Percentiles rank a stretch among this genome's conserved stretches.
phyloP scores from a whole-genome alignment of 1,284 basidiomycete genomes.

The Mycosarcoma maydis region DNA sequence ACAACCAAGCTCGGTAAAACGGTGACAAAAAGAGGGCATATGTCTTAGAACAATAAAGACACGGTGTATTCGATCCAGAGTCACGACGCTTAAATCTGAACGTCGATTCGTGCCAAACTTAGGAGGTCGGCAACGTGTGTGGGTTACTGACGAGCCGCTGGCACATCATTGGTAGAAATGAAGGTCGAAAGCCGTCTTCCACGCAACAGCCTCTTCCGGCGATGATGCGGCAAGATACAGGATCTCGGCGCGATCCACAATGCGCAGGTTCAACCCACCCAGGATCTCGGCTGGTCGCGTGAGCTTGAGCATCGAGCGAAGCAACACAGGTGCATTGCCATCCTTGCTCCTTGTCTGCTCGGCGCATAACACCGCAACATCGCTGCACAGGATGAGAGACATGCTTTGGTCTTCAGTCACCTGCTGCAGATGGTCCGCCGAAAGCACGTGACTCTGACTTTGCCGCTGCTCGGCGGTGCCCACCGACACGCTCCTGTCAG shows the following conservation, averaged over 20 bases:
- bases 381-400: conserved; percentile 80
- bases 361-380: conserved; percentile 86
- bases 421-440: conserved; percentile 84
- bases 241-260: conserved; percentile 51
- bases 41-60: conserved; percentile 1
- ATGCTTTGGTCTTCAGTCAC: conserved; percentile 44
- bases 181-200: too few species aligned
- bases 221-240: conserved; percentile 49
- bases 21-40: neutral
- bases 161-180: too few species aligned
- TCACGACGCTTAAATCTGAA: neutral
- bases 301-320: conserved; percentile 31
- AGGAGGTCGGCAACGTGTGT: conserved; percentile 4
- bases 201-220: conserved; percentile 36
- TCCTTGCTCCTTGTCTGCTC: conserved; percentile 69
- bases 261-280: conserved; percentile 40
- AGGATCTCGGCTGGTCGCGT: conserved; percentile 42
- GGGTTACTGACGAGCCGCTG: neutral
- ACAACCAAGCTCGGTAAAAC: conserved; percentile 19
- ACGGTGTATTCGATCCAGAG: neutral
- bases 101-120: conserved; percentile 1
- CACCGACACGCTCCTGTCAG: conserved; percentile 25
- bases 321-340: conserved; percentile 17
- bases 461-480: conserved; percentile 1
- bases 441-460: conserved; percentile 71